Percentiles rank a stretch among this genome's conserved stretches.
phyloP scores from a whole-genome alignment of 2,329 filamentous ascomycete genomes.

The Fusarium tricinctum region DNA sequence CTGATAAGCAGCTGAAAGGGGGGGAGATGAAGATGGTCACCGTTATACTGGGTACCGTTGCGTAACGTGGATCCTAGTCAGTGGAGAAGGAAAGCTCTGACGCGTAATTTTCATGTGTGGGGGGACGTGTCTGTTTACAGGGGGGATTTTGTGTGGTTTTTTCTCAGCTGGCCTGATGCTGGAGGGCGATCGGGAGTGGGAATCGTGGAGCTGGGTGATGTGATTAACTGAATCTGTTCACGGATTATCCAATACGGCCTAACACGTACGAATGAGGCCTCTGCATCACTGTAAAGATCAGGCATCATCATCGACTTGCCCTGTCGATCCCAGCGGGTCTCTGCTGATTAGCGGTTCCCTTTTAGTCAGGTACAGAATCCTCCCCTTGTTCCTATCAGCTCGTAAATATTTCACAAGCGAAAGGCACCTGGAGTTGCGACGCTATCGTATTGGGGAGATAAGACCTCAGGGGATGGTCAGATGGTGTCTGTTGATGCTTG shows the following conservation, averaged over 20 bases:
- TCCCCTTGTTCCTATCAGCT: constrained; percentile 11
- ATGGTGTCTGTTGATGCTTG: background rate
- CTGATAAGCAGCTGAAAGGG: constrained; percentile 27
- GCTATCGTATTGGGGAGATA: background rate
- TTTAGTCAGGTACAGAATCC: constrained; percentile 23
- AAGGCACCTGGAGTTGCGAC: background rate
- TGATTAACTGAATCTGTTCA: background rate
- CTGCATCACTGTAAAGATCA: background rate
- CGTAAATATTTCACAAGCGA: background rate
- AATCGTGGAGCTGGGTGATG: constrained; percentile 7
- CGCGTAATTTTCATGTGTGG: constrained; percentile 17
- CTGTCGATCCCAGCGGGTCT: constrained; percentile 15
- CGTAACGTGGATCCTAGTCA: constrained; percentile 20
- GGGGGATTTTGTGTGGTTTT: background rate
- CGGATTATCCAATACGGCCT: background rate
- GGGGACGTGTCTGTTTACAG: constrained; percentile 8
- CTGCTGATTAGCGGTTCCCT: background rate
- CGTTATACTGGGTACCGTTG: constrained; percentile 28
- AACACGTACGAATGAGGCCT: background rate
- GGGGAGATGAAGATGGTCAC: constrained; percentile 33
- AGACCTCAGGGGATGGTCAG: background rate
- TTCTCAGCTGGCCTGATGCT: constrained; percentile 2
- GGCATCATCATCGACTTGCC: constrained; percentile 15
- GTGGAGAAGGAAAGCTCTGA: constrained; percentile 22
- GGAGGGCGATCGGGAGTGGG: background rate